These are phyloP conservation scores for Eucalyptus sp. DNA, from an alignment of 345 rosid species.

Conservation along the genomic window DNA sequence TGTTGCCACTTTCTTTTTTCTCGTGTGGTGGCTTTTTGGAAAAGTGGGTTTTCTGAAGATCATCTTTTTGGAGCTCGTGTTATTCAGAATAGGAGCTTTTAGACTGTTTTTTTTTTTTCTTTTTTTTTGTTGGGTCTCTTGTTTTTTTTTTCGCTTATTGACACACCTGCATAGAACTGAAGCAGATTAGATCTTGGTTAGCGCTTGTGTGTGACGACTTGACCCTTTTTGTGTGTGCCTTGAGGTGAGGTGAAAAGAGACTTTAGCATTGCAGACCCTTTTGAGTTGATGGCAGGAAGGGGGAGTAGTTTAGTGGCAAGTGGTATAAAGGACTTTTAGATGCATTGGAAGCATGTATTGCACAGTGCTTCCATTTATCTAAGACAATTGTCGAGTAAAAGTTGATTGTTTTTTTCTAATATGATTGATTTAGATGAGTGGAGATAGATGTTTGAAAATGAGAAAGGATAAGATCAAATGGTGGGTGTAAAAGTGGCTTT, in stretches of 20 bases:
- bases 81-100: neutral
- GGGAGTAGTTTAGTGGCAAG: neutral
- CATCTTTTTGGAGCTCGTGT: neutral
- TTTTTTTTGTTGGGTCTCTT: neutral
- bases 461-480: neutral
- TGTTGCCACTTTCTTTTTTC: neutral
- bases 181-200: neutral
- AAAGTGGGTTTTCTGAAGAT: neutral
- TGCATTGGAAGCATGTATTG: neutral
- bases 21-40: neutral
- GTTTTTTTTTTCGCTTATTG: neutral
- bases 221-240: neutral
- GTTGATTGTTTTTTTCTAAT: neutral
- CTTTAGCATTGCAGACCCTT: neutral
- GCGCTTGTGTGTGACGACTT: neutral
- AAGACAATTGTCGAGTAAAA: neutral
- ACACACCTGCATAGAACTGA: neutral
- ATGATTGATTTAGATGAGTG: neutral
- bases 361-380: neutral
- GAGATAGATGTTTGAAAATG: neutral
- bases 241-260: neutral
- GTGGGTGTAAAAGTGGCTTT: neutral
- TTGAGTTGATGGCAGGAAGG: neutral
- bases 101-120: neutral
- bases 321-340: neutral